These are phyloP conservation scores for Monilinia polystroma DNA, from an alignment of 2,329 filamentous ascomycete genomes.

Conservation along the genomic window DNA sequence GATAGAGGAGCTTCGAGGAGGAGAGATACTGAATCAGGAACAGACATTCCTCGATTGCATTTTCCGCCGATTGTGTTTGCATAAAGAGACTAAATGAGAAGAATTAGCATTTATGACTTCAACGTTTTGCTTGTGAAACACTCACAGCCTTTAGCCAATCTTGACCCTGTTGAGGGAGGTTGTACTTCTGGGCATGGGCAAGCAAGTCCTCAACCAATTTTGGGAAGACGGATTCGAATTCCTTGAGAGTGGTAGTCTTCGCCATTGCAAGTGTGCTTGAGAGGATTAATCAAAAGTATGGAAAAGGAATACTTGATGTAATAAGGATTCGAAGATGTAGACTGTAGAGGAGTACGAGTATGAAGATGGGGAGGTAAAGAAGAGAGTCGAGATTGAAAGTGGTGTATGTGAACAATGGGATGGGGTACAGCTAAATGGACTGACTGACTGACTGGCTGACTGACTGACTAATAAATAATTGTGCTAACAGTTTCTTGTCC, in stretches of 20 bases:
- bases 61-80: slow-evolving; percentile 91
- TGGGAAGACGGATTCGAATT: slow-evolving; percentile 90
- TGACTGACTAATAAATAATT: too few relatives aligned
- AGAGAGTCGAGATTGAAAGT: not conserved
- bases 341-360: not conserved
- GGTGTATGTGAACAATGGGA: not conserved
- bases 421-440: too few relatives aligned
- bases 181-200: slow-evolving; percentile 76
- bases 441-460: too few relatives aligned
- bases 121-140: slow-evolving; percentile 1
- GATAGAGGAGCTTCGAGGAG: slow-evolving; percentile 70
- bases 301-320: not conserved
- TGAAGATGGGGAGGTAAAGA: not conserved
- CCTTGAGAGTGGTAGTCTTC: slow-evolving; percentile 72
- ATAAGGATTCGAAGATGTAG: not conserved
- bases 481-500: too few relatives aligned
- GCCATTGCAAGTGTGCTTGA: slow-evolving; percentile 48
- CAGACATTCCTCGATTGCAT: slow-evolving; percentile 98
- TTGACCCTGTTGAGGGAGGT: slow-evolving; percentile 75
- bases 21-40: slow-evolving; percentile 84
- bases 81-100: slow-evolving; percentile 64
- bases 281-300: not conserved
- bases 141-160: slow-evolving; percentile 70
- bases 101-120: slow-evolving; percentile 20
- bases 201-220: slow-evolving; percentile 80